These are phyloP conservation scores for Globisporangium recalcitrans DNA, from an alignment of 352 stramenopile genomes.

Conservation along the genomic window DNA sequence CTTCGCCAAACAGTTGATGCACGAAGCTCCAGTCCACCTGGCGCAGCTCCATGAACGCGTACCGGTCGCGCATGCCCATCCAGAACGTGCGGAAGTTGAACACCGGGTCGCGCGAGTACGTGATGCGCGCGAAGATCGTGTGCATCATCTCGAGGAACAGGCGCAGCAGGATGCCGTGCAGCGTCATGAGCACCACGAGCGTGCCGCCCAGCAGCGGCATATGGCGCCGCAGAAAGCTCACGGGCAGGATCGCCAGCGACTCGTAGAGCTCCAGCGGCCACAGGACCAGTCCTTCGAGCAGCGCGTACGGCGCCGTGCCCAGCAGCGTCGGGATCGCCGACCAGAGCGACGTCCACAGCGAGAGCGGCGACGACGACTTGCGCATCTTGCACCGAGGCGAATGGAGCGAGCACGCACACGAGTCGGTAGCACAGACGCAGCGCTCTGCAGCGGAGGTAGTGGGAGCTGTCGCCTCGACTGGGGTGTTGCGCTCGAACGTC, in stretches of 20 bases:
- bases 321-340: slow-evolving; percentile 8
- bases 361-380: not conserved
- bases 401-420: not conserved
- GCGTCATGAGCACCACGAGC: slow-evolving; percentile 72
- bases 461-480: not conserved
- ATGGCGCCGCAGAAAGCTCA: slow-evolving; percentile 70
- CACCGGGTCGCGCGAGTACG: slow-evolving; percentile 55
- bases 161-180: slow-evolving; percentile 66
- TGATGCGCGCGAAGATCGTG: slow-evolving; percentile 61
- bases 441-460: not conserved
- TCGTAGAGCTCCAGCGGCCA: slow-evolving; percentile 74
- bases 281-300: slow-evolving; percentile 55
- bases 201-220: slow-evolving; percentile 66
- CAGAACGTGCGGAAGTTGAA: slow-evolving; percentile 76
- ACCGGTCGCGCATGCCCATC: slow-evolving; percentile 58
- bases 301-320: slow-evolving; percentile 28
- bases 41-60: slow-evolving; percentile 47
- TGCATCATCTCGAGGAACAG: slow-evolving; percentile 61
- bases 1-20: slow-evolving; percentile 65
- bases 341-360: slow-evolving; percentile 2
- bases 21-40: slow-evolving; percentile 64
- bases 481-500: not conserved
- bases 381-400: not conserved
- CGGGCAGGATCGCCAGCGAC: slow-evolving; percentile 62
- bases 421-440: slow-evolving; percentile 1